A percentile compares a stretch with the other conserved stretches of the same genome.
Conservation (phyloP, 2,329 filamentous ascomycete species). For the Aspergillus calidoustus region DNA sequence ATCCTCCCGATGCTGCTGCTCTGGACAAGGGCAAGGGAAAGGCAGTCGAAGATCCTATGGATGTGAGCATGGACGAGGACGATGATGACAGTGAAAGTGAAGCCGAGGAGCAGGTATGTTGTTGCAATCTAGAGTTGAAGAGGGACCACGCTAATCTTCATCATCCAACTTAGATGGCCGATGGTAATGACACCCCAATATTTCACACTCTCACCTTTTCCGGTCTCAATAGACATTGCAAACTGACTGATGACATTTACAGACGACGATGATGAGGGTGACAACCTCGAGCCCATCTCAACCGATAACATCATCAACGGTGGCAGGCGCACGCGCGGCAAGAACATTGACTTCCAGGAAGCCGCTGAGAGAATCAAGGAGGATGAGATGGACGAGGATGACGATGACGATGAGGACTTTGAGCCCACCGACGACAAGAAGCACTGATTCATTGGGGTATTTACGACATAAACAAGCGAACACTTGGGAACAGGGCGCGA, state of each 20-base stretch:
- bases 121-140: neutral
- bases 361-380: slow-evolving; percentile 81
- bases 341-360: slow-evolving; percentile 90
- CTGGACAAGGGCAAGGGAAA: slow-evolving; percentile 87
- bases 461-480: slow-evolving; percentile 22
- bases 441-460: slow-evolving; percentile 40
- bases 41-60: slow-evolving; percentile 61
- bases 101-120: slow-evolving; percentile 44
- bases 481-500: slow-evolving; percentile 19
- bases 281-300: slow-evolving; percentile 91
- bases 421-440: slow-evolving; percentile 41
- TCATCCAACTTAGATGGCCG: slow-evolving; percentile 25
- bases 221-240: neutral
- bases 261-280: slow-evolving; percentile 67
- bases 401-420: slow-evolving; percentile 52
- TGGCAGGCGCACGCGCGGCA: slow-evolving; percentile 85
- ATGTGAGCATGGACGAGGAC: slow-evolving; percentile 75
- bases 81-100: slow-evolving; percentile 73
- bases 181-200: slow-evolving; percentile 2
- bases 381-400: slow-evolving; percentile 63
- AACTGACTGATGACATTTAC: neutral
- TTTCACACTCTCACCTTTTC: neutral
- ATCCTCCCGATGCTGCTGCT: slow-evolving; percentile 41
- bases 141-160: neutral
- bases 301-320: slow-evolving; percentile 80